A percentile compares a stretch with the other conserved stretches of the same genome.
Evolutionary conservation across 164 flowering plant species (phyloP).

Genomic region (Echeveria elegans): DNA sequence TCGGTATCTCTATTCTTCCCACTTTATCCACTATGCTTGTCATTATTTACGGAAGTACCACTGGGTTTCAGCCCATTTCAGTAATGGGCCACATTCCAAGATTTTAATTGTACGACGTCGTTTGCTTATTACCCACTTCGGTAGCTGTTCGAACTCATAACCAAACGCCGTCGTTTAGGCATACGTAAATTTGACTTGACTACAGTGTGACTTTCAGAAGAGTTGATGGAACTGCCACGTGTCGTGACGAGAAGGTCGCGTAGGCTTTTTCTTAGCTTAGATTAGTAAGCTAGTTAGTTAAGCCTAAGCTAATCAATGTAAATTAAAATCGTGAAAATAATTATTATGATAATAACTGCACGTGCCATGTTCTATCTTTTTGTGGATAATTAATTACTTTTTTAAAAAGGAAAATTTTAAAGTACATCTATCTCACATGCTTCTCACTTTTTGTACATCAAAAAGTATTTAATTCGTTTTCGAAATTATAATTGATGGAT

Average conservation of each 20-base stretch:
- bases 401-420: background rate
- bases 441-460: background rate
- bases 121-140: no score
- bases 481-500: background rate
- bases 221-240: background rate
- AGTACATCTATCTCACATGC: background rate
- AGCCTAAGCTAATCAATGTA: background rate
- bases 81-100: no score
- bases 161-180: no score
- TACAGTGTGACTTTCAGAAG: no score
- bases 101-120: no score
- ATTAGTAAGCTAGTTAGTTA: background rate
- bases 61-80: no score
- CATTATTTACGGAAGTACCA: no score
- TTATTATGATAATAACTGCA: background rate
- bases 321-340: background rate
- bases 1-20: no score
- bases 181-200: no score
- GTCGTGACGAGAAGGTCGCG: background rate
- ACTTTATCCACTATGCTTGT: no score
- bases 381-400: background rate
- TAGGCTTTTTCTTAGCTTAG: background rate
- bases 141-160: no score
- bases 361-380: slow-evolving; percentile 7
- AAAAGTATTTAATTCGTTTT: background rate